Base-by-base conservation (phyloP, 345 rosid genomes). In the Geranium rotundifolium region DNA sequence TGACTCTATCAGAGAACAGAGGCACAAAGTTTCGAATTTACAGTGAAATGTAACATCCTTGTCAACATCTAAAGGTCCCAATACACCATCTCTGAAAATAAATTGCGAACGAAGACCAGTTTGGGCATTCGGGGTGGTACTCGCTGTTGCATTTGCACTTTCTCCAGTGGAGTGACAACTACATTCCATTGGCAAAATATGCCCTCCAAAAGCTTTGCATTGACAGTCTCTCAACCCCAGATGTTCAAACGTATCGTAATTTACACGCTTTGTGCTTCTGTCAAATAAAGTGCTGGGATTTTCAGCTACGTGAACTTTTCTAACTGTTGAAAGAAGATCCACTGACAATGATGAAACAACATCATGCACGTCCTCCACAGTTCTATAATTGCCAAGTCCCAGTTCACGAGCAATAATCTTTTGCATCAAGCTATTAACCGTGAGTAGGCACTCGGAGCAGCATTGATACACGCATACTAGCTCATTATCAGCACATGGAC, bases 11-110 rank as follows among this genome's bases (percentile, higher is more conserved):
- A 90, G 85, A 69, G 90, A 76, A 66, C 86, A 82, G 68, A 93
- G 88, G 80, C 97, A 93, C 20, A 93, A 63, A 3, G 65, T 72
- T 73, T 80, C 81, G 60, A 78, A 87, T 82, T 72, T 84, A 83
- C 99, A 93, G 71, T 90, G 97, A 70, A 74, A 76, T 62, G 73
- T 17, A 55, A 59, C 62, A 34, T 78, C 76, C 58, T 75, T 59
- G 57, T 71, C 71, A 17, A 63, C 67, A 75, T 74, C 78, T 57
- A 73, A 67, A 15, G 89, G 80, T 66, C 81, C 80, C 77, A 88
- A 71, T 54, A 89, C 72, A 60, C 95, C 96, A 67, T 93, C 86
- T 69, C 86, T 74, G 83, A 86, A 76, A 71, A 81, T 64, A 73
- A 82, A 87, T 57, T 66, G 55, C 56, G 68, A 82, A 63, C 82